Conservation (phyloP, 331 rosid species). For the Saraca asoca region DNA sequence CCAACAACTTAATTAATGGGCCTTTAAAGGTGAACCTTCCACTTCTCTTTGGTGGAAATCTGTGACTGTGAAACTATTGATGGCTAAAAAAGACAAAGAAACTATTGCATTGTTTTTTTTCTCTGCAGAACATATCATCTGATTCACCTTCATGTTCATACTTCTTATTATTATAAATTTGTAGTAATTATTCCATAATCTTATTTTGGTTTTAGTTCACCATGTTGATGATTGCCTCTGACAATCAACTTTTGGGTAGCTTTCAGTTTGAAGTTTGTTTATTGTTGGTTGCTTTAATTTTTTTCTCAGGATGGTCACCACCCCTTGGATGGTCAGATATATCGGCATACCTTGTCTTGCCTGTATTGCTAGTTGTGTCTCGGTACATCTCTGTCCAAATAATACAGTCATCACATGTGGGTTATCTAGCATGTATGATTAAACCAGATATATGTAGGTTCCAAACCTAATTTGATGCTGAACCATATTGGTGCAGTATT, state of each 20-base stretch:
- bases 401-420: conserved; percentile 94
- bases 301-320: conserved; percentile 82
- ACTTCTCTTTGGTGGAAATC: too few relatives aligned
- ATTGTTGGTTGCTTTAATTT: conserved; percentile 33
- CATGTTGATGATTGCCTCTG: conserved; percentile 17
- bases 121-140: conserved; percentile 19
- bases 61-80: too few relatives aligned
- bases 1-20: too few relatives aligned
- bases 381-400: conserved; percentile 94
- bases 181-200: background rate
- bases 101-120: background rate
- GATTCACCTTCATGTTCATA: background rate
- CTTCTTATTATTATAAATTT: conserved; percentile 7
- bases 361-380: conserved; percentile 70
- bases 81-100: background rate
- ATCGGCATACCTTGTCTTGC: conserved; percentile 92
- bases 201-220: conserved; percentile 25
- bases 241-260: conserved; percentile 5
- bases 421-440: conserved; percentile 38
- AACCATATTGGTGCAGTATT: conserved; percentile 20
- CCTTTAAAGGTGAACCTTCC: too few relatives aligned
- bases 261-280: conserved; percentile 25
- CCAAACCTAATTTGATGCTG: conserved; percentile 13
- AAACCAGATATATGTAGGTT: conserved; percentile 28
- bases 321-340: conserved; percentile 99